Evolutionary conservation across 2,329 filamentous ascomycete genomes (phyloP), one percentile per base, ranked within the genome.

Genomic region (Diaporthe australafricana): DNA sequence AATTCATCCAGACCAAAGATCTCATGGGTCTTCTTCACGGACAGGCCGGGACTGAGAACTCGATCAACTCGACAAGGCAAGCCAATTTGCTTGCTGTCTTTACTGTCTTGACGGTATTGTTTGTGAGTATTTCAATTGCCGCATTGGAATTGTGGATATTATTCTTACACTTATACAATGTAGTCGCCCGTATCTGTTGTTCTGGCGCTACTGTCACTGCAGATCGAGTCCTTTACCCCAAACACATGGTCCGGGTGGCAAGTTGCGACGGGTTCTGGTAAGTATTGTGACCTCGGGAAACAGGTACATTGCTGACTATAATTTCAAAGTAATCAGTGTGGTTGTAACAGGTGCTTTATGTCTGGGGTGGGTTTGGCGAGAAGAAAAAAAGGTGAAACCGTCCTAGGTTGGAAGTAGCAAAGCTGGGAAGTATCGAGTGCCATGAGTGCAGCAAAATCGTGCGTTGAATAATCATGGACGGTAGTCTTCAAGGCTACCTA

Each of bases 351-450:
- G 12, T 57, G 32, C 17, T 57, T 12, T 57, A 22, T 57, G 55
- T 25, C 14, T 86, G 84, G 84, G 47, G 25, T 25, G n/a, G 47
- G 47, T n/a, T 25, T 50, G n/a, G n/a, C n/a, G 8, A 50, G 47
- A 50, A n/a, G 47, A 50, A 22, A n/a, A 50, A n/a, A 45, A 17
- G 40, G n/a, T n/a, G n/a, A n/a, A n/a, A n/a, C n/a, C n/a, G n/a
- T n/a, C n/a, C n/a, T n/a, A n/a, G n/a, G 40, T 17, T 45, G 40
- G 20, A 45, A 17, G 40, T 45, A 45, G 40, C 16, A 20, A 17
- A 17, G 40, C 40, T 17, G 40, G 16, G 40, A 45, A 16, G 14
- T 17, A 17, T 16, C 40, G 40, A 45, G 20, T 5, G 16, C 40
- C 40, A 45, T 45, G 11, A 45, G 1, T 17, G 17, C 40, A 14